phyloP scores from a whole-genome alignment of 768 basidiomycete genomes.

The Galerina sulciceps region DNA sequence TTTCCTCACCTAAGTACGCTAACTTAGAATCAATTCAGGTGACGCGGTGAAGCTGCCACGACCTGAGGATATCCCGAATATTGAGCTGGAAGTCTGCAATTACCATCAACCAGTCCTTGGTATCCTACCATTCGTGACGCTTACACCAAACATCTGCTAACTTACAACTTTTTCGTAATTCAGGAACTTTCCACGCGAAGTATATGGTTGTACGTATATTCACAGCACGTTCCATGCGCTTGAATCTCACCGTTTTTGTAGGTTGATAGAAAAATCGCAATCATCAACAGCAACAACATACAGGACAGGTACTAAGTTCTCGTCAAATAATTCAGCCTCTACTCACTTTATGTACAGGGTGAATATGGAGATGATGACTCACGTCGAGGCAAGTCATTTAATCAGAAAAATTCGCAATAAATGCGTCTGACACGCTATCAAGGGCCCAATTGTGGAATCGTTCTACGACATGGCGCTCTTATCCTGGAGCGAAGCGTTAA shows the following conservation, averaged over 20 bases:
- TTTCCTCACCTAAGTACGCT: not conserved
- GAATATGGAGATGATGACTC: slow-evolving; percentile 18
- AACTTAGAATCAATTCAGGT: not conserved
- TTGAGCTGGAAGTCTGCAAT: slow-evolving; percentile 15
- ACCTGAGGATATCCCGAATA: slow-evolving; percentile 9
- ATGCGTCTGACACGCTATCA: not conserved
- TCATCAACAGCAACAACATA: slow-evolving; percentile 16
- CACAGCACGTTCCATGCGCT: not conserved
- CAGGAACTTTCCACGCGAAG: slow-evolving; percentile 15
- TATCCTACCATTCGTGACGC: not conserved
- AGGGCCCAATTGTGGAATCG: slow-evolving; percentile 15
- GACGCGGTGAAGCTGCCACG: slow-evolving; percentile 10
- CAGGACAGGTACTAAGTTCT: slow-evolving; percentile 6
- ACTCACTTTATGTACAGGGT: not conserved
- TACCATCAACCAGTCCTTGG: slow-evolving; percentile 13
- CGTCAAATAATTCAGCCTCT: not conserved
- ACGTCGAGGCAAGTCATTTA: slow-evolving; percentile 5
- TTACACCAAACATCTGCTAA: not conserved
- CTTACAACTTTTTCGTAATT: not conserved
- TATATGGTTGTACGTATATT: slow-evolving; percentile 7
- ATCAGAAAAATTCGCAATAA: not conserved
- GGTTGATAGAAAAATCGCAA: slow-evolving; percentile 13
- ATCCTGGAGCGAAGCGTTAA: slow-evolving; percentile 7
- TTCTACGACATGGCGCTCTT: slow-evolving; percentile 17
- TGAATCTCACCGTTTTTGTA: not conserved